phyloP scores from a whole-genome alignment of 345 rosid genomes.

The Lenwebbia sp. region DNA sequence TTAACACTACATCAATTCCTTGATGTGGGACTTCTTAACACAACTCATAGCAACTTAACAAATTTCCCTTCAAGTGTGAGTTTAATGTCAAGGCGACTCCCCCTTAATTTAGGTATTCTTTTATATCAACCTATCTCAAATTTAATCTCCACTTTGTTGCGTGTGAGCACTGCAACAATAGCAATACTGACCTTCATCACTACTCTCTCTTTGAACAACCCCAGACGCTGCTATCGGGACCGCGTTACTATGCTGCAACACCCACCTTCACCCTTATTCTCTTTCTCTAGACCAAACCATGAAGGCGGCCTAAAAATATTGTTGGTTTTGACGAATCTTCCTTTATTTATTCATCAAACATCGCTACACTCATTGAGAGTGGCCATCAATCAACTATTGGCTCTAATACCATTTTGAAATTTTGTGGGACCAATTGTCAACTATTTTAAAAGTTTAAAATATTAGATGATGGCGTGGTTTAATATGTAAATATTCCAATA shows the following conservation, averaged over 20 bases:
- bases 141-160: not conserved
- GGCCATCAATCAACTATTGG: not conserved
- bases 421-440: accelerated
- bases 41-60: not conserved
- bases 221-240: not conserved
- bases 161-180: not conserved
- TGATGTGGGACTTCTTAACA: not conserved
- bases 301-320: not conserved
- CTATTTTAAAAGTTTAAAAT: not conserved
- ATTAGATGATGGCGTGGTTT: not conserved
- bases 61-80: not conserved
- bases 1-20: not conserved
- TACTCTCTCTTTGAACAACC: not conserved
- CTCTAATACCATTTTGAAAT: not conserved
- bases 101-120: not conserved
- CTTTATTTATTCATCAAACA: not conserved
- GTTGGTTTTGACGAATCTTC: not conserved
- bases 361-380: not conserved
- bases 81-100: not conserved
- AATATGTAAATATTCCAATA: not conserved
- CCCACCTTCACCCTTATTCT: not conserved
- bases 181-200: not conserved
- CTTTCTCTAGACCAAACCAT: not conserved
- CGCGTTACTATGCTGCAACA: not conserved
- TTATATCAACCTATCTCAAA: not conserved